A percentile compares a stretch with the other conserved stretches of the same genome.
phyloP scores from a whole-genome alignment of 176 grass and related monocot species.

The Oropetium thomaeum region DNA sequence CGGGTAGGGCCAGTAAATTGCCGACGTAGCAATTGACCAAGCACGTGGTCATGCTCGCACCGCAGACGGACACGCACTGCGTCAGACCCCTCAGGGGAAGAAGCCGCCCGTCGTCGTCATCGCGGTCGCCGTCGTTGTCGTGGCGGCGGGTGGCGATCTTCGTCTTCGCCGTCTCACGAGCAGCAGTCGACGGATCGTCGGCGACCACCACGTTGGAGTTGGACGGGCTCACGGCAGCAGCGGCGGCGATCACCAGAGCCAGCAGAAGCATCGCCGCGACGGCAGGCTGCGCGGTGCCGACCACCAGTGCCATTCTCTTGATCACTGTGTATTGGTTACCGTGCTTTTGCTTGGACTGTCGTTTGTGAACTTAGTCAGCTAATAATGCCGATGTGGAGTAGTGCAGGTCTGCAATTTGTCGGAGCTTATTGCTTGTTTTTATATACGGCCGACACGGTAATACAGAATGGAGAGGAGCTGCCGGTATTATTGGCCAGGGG shows the following conservation, averaged over 20 bases:
- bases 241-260: neutral
- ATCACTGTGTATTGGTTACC: neutral
- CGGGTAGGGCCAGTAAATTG: slow-evolving; percentile 5
- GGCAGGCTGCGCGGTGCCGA: neutral
- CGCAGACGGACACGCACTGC: slow-evolving; percentile 25
- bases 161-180: neutral
- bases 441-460: neutral
- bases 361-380: neutral
- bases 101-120: neutral
- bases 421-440: neutral
- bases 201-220: too few species aligned
- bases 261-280: neutral
- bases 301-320: neutral
- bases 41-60: neutral
- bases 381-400: neutral
- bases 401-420: neutral
- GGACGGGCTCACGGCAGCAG: neutral
- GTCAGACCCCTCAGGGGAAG: slow-evolving; percentile 8
- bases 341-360: neutral
- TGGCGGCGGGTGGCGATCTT: neutral
- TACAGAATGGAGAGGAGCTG: neutral
- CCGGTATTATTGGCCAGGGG: neutral
- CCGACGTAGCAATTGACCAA: slow-evolving; percentile 31
- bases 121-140: neutral
- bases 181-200: neutral